These are phyloP conservation scores for Lecanicillium sp. DNA, from an alignment of 2,329 filamentous ascomycete genomes.

Conservation along the genomic window DNA sequence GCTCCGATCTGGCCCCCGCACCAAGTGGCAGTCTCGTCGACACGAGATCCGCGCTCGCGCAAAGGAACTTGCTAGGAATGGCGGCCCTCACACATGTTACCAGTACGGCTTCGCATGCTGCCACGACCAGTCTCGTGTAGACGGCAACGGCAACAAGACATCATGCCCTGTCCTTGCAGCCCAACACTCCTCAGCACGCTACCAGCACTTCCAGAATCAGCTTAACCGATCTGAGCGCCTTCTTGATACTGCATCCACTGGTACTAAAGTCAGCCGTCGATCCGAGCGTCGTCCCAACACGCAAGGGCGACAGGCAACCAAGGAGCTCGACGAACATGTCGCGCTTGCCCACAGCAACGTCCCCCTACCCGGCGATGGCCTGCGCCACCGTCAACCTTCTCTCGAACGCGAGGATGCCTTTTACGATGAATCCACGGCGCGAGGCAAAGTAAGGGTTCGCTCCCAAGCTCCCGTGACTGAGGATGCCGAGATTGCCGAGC, in stretches of 20 bases:
- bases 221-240: background rate
- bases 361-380: conserved; percentile 28
- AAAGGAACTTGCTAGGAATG: background rate
- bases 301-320: background rate
- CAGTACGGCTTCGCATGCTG: conserved; percentile 1
- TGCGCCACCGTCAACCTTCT: conserved; percentile 27
- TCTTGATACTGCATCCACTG: background rate
- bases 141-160: background rate
- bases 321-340: conserved; percentile 18
- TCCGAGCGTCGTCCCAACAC: background rate
- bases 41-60: conserved; percentile 5
- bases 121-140: too few relatives aligned
- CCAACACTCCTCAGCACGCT: background rate
- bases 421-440: conserved; percentile 29
- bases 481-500: conserved; percentile 28
- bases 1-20: background rate
- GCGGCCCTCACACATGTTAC: conserved; percentile 1
- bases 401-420: conserved; percentile 41
- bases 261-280: background rate
- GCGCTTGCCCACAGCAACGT: conserved; percentile 26
- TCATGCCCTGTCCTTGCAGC: conserved; percentile 1
- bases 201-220: conserved; percentile 3
- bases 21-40: background rate
- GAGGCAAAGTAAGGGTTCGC: conserved; percentile 19
- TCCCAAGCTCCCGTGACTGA: conserved; percentile 16